Evolutionary conservation across 805 yeast genomes (phyloP).

Genomic region (Wickerhamiella dianesei): DNA sequence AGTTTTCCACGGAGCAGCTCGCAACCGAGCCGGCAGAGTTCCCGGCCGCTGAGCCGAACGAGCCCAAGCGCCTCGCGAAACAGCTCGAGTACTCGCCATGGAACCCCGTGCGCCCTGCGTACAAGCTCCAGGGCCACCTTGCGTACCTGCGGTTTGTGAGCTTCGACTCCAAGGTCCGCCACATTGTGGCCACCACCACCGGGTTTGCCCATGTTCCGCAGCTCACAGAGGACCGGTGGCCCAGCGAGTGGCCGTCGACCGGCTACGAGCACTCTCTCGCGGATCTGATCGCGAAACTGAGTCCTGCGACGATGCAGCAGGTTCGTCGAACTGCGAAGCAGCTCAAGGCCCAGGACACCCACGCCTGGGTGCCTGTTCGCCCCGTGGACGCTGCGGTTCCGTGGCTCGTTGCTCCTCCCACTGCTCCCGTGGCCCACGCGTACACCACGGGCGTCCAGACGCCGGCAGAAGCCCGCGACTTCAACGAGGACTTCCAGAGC

Average conservation of each 20-base stretch:
- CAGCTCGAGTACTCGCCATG: constrained; percentile 66
- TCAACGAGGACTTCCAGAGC: constrained; percentile 85
- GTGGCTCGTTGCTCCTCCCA: constrained; percentile 44
- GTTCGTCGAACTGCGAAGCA: constrained; percentile 11
- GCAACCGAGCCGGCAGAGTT: not conserved
- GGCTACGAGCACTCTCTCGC: constrained; percentile 35
- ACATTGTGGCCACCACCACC: constrained; percentile 61
- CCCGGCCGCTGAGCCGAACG: not conserved
- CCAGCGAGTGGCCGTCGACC: constrained; percentile 33
- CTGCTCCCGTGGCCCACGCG: constrained; percentile 19
- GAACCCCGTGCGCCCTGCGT: constrained; percentile 68
- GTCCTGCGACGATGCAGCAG: constrained; percentile 39
- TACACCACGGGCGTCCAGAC: constrained; percentile 45
- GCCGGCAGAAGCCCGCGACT: constrained; percentile 42
- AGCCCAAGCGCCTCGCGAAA: constrained; percentile 30
- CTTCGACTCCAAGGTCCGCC: constrained; percentile 64
- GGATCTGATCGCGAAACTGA: constrained; percentile 47
- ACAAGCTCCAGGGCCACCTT: constrained; percentile 59
- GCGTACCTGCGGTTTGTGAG: constrained; percentile 64
- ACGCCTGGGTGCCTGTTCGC: constrained; percentile 38
- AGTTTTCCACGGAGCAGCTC: not conserved
- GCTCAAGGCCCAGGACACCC: constrained; percentile 14
- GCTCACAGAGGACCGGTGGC: constrained; percentile 48
- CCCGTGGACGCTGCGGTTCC: constrained; percentile 37
- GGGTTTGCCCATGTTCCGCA: constrained; percentile 66